Evolutionary conservation across 805 yeast genomes (phyloP).

Genomic region (Metschnikowia colocasiae): DNA sequence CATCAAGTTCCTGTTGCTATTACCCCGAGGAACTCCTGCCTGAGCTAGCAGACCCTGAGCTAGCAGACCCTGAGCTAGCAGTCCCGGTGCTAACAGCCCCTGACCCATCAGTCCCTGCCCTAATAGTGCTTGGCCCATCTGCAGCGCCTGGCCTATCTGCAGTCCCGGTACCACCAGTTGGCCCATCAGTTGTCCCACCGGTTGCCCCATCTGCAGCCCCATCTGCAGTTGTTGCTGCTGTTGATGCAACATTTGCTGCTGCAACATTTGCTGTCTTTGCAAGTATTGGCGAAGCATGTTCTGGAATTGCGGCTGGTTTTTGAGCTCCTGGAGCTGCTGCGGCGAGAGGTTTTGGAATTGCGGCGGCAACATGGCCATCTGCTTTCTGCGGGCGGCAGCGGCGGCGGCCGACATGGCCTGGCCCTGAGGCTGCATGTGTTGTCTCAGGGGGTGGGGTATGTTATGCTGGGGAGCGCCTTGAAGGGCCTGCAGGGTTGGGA

Average conservation of each 20-base stretch:
- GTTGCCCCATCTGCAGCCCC: background rate
- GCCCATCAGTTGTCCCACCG: background rate
- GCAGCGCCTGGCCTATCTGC: background rate
- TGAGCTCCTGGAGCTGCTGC: conserved; percentile 41
- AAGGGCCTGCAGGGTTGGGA: background rate
- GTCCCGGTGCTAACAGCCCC: background rate
- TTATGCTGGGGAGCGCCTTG: background rate
- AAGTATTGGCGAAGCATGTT: conserved; percentile 38
- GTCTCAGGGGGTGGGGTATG: conserved; percentile 4
- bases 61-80: background rate
- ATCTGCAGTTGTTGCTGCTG: conserved; percentile 8
- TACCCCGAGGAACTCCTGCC: conserved; percentile 3
- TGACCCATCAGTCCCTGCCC: background rate
- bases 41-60: background rate
- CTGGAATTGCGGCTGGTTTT: conserved; percentile 42
- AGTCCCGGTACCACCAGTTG: background rate
- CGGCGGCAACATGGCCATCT: conserved; percentile 25
- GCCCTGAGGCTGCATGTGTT: conserved; percentile 5
- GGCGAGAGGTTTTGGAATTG: conserved; percentile 33
- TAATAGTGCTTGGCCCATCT: background rate
- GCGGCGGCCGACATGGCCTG: conserved; percentile 9
- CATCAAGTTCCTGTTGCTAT: conserved; percentile 8
- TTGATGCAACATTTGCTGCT: conserved; percentile 24
- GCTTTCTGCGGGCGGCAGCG: conserved; percentile 22
- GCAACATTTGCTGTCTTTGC: conserved; percentile 38